Conservation (phyloP, 1,284 basidiomycete genomes). For the Phellopilus nigrolimitatus region DNA sequence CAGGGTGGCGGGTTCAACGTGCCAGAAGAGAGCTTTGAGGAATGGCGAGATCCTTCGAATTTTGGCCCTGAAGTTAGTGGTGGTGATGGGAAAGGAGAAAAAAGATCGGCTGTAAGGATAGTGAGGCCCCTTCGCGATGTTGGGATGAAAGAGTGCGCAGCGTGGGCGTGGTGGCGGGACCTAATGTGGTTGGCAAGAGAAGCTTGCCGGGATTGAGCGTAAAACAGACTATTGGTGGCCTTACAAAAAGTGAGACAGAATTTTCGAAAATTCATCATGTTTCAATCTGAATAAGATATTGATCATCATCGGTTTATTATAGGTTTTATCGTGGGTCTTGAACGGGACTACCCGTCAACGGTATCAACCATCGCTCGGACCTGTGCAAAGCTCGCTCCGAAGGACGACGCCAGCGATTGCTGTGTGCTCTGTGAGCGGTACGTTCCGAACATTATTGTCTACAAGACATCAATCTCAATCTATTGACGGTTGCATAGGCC, state of each 20-base stretch:
- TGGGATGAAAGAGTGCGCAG: conserved; percentile 76
- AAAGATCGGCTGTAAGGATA: conserved; percentile 45
- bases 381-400: conserved; percentile 76
- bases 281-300: conserved; percentile 2
- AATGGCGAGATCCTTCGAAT: conserved; percentile 39
- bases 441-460: background rate
- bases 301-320: background rate
- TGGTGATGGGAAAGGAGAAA: conserved; percentile 12
- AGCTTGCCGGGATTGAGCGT: conserved; percentile 35
- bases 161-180: conserved; percentile 71
- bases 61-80: conserved; percentile 23
- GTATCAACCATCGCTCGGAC: conserved; percentile 85
- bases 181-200: conserved; percentile 52
- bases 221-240: conserved; percentile 58
- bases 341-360: conserved; percentile 83
- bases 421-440: conserved; percentile 73
- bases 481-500: conserved; percentile 40
- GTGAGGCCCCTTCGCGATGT: conserved; percentile 73
- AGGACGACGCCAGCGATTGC: conserved; percentile 42
- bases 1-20: conserved; percentile 79
- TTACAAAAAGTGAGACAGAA: conserved; percentile 69
- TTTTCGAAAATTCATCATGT: background rate
- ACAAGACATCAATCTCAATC: conserved; percentile 10
- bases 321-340: conserved; percentile 83
- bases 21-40: conserved; percentile 66